A percentile compares a stretch with the other conserved stretches of the same genome.
Conservation (phyloP, 495 filamentous ascomycete genomes). For the Neurospora discreta region DNA sequence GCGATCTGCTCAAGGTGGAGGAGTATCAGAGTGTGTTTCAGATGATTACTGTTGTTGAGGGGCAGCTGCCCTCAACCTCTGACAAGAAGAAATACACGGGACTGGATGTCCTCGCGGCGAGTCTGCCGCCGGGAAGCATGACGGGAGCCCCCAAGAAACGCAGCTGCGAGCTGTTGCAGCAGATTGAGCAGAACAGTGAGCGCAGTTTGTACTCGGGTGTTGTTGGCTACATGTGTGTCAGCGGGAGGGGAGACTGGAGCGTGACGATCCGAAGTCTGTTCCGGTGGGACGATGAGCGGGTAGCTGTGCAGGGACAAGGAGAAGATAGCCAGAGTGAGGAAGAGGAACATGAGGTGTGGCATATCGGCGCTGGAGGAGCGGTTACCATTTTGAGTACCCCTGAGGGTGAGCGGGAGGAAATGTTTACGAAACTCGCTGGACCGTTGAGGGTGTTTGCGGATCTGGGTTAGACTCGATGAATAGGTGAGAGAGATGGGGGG, state of each 20-base stretch:
- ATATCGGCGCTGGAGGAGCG: conserved; percentile 79
- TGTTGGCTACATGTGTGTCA: conserved; percentile 77
- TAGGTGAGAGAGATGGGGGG: not conserved
- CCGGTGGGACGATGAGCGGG: conserved; percentile 47
- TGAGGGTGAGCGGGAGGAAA: conserved; percentile 80
- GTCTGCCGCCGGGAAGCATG: conserved; percentile 85
- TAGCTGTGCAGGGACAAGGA: conserved; percentile 4
- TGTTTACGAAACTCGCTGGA: conserved; percentile 68
- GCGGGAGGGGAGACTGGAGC: conserved; percentile 76
- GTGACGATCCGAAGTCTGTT: conserved; percentile 78
- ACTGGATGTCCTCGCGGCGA: conserved; percentile 64
- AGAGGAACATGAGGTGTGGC: conserved; percentile 49
- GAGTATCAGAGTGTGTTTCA: conserved; percentile 84
- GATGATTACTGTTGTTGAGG: conserved; percentile 80
- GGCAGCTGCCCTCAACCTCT: conserved; percentile 34
- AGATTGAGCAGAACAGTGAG: conserved; percentile 51
- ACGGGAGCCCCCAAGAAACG: conserved; percentile 90
- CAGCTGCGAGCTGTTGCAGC: conserved; percentile 66
- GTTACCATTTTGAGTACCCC: conserved; percentile 70
- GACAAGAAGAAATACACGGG: conserved; percentile 36
- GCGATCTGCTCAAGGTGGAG: conserved; percentile 69
- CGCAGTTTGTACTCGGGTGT: conserved; percentile 84
- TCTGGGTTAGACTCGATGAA: not conserved
- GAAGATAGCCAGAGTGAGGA: conserved; percentile 4
- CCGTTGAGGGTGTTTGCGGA: conserved; percentile 46